Conservation (phyloP, 495 filamentous ascomycete species). For the Sordaria brevicollis region DNA sequence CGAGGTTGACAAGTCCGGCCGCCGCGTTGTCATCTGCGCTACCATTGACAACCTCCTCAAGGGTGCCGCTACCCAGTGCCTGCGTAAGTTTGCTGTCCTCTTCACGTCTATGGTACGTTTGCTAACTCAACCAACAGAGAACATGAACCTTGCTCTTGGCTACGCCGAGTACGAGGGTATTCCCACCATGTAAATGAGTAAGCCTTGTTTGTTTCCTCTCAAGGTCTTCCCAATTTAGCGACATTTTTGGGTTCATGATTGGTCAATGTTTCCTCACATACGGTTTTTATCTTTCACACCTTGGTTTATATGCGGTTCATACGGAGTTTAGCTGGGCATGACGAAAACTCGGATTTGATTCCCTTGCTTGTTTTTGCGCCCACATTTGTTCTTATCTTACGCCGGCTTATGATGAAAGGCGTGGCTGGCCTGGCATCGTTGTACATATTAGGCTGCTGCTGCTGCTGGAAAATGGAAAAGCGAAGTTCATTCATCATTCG, state of each 20-base stretch:
- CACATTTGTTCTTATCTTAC: not conserved
- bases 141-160: conserved; percentile 93
- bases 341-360: not conserved
- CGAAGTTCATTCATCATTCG: not conserved
- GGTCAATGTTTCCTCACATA: not conserved
- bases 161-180: conserved; percentile 92
- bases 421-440: not conserved
- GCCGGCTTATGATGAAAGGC: not conserved
- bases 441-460: not conserved
- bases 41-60: conserved; percentile 98
- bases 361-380: not conserved
- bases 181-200: conserved; percentile 36
- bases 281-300: not conserved
- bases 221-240: not conserved
- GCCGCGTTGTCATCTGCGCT: conserved; percentile 85
- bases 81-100: conserved; percentile 52
- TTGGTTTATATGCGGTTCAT: not conserved
- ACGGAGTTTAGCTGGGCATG: not conserved
- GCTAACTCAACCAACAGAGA: conserved; percentile 49
- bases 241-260: not conserved
- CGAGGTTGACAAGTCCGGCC: conserved; percentile 76
- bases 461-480: not conserved
- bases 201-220: not conserved
- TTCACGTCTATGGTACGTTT: not conserved
- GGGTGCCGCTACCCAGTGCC: conserved; percentile 90